Percentiles rank a stretch among this genome's conserved stretches.
These are phyloP conservation scores for Pecoramyces ruminantium DNA, from an alignment of 192 early-diverging fungal species.

Conservation along the genomic window DNA sequence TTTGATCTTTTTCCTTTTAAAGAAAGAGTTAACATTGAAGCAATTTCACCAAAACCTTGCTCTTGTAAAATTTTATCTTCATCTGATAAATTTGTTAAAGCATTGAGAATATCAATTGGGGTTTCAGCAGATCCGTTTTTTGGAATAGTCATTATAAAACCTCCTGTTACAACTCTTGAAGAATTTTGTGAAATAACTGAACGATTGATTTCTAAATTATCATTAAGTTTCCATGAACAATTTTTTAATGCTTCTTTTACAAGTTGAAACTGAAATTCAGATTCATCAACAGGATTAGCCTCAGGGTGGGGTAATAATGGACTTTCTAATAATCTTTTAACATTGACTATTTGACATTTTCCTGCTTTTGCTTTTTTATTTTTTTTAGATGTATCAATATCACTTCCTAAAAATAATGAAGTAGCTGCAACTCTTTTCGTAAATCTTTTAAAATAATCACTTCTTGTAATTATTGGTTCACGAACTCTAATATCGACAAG, in stretches of 20 bases:
- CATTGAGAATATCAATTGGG: not conserved
- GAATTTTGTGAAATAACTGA: not conserved
- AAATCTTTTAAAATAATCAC: not conserved
- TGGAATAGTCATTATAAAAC: not conserved
- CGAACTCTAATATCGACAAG: not conserved
- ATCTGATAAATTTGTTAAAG: not conserved
- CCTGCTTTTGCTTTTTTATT: not conserved
- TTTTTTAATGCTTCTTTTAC: not conserved
- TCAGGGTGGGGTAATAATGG: not conserved
- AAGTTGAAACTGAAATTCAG: not conserved
- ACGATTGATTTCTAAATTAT: not conserved
- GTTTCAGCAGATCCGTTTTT: not conserved
- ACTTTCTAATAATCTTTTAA: not conserved
- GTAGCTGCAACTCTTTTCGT: not conserved
- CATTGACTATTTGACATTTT: not conserved
- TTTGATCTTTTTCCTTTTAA: not conserved
- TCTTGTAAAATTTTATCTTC: not conserved
- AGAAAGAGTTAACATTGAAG: not conserved
- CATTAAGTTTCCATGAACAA: not conserved
- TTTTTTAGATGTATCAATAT: not conserved
- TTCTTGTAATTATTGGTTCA: not conserved
- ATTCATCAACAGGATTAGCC: not conserved
- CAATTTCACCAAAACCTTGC: not conserved
- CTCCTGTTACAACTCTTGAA: not conserved
- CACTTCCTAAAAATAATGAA: not conserved